phyloP scores from a whole-genome alignment of 2,329 filamentous ascomycete species.

The Verticillium nonalfalfae region DNA sequence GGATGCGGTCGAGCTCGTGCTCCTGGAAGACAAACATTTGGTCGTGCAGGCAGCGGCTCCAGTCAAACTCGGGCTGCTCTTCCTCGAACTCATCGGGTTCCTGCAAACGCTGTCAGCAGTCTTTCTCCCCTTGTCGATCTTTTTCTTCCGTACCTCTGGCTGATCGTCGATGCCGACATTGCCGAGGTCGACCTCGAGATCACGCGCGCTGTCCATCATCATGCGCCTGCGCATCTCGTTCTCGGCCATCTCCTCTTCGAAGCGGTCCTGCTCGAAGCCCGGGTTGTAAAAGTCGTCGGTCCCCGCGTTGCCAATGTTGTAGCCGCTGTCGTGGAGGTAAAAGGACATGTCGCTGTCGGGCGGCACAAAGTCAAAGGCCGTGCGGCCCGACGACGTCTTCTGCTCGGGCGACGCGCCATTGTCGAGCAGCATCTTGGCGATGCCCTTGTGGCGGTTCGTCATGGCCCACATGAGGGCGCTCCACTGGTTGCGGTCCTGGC shows the following conservation, averaged over 20 bases:
- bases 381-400: conserved; percentile 88
- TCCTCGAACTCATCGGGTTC: conserved; percentile 69
- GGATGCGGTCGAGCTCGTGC: conserved; percentile 80
- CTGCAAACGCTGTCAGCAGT: neutral
- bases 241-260: conserved; percentile 96
- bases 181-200: conserved; percentile 91
- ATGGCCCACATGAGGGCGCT: conserved; percentile 99
- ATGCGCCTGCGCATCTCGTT: conserved; percentile 92
- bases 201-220: conserved; percentile 99
- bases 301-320: conserved; percentile 75
- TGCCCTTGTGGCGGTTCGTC: conserved; percentile 95
- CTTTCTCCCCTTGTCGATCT: neutral
- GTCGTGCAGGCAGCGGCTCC: conserved; percentile 89
- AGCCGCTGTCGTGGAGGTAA: conserved; percentile 91
- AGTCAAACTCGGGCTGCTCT: conserved; percentile 91
- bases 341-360: conserved; percentile 95
- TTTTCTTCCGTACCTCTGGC: conserved; percentile 62
- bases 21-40: conserved; percentile 99
- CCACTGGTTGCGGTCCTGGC: conserved; percentile 95
- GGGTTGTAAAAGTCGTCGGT: conserved; percentile 90
- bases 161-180: conserved; percentile 95
- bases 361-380: conserved; percentile 90
- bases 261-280: conserved; percentile 85
- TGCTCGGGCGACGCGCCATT: conserved; percentile 93
- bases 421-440: conserved; percentile 87